Evolutionary conservation across 768 basidiomycete genomes (phyloP), one percentile per base, ranked within the genome.

Genomic region (Amanita molliuscula): DNA sequence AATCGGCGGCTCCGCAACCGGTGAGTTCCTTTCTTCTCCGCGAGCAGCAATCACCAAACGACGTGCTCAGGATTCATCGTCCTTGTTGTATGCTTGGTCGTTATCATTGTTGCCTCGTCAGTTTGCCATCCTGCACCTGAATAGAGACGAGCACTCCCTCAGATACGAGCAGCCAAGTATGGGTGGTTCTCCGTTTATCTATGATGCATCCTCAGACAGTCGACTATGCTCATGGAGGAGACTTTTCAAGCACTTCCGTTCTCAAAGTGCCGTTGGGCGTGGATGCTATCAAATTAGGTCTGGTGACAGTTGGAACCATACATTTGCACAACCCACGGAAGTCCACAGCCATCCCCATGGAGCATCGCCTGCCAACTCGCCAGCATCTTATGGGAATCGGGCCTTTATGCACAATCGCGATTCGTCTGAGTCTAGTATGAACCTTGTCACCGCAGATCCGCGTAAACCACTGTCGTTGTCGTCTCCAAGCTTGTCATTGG

Each of bases 231-330:
- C 36, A 25, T 52, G 51, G 51, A 35, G 18, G 26, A 33, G 34
- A 38, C 26, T 52, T 8, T 10, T 35, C 40, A 41, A 31, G 29
- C 16, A 35, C 29, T 36, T 35, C 41, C 33, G 36, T 20, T n/a
- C 16, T 16, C 13, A 25, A 50, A 15, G n/a, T 6, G 33, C 20
- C 5, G 5, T 21, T 53, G 61, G 58, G 42, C 63, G 66, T 41
- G 76, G 78, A 25, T 81, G 79, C 79, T 64, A 78, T 20, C 70
- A 70, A 53, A 71, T 78, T 35, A 67, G 69, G 33, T 74, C 68
- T 33, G 64, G 65, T 33, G 76, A 76, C 50, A 74, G 74, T 52
- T 79, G 74, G 72, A 72, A 70, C 31, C 53, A 56, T 38, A 43
- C 43, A 11, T 65, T 16, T 10, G 25, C 48, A 41, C 48, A 29